Evolutionary conservation across 2,329 filamentous ascomycete genomes (phyloP).

Genomic region (Scytalidium lignicola): DNA sequence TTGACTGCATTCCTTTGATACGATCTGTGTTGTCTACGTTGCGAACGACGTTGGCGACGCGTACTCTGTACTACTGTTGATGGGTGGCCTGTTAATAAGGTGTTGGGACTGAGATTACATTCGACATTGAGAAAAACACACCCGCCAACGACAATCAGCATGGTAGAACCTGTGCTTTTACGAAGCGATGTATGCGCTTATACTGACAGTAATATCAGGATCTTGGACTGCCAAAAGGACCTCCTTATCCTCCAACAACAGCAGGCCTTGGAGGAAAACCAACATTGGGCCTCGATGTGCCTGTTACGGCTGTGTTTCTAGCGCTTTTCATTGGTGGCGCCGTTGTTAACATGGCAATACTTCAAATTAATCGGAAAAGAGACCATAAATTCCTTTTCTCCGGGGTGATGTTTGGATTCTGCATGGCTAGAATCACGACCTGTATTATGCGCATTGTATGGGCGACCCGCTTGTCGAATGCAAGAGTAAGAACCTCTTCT

Average conservation of each 20-base stretch:
- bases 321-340: conserved; percentile 50
- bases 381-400: conserved; percentile 57
- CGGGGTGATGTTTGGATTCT: conserved; percentile 51
- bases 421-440: conserved; percentile 32
- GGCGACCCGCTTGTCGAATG: conserved; percentile 45
- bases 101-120: too few relatives aligned
- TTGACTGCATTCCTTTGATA: too few relatives aligned
- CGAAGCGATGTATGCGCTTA: neutral
- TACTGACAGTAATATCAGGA: neutral
- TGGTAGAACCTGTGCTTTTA: too few relatives aligned
- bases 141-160: too few relatives aligned
- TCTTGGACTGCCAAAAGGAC: neutral
- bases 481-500: conserved; percentile 33
- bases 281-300: conserved; percentile 52
- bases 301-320: conserved; percentile 60
- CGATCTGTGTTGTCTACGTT: too few relatives aligned
- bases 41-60: too few relatives aligned
- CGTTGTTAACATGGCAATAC: conserved; percentile 52
- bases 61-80: too few relatives aligned
- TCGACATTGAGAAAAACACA: too few relatives aligned
- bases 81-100: neutral
- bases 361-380: conserved; percentile 44
- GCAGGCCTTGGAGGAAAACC: conserved; percentile 55
- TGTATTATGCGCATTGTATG: conserved; percentile 46
- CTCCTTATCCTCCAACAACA: conserved; percentile 11